Base-by-base conservation (phyloP, 768 basidiomycete genomes). In the Crepidotus variabilis region DNA sequence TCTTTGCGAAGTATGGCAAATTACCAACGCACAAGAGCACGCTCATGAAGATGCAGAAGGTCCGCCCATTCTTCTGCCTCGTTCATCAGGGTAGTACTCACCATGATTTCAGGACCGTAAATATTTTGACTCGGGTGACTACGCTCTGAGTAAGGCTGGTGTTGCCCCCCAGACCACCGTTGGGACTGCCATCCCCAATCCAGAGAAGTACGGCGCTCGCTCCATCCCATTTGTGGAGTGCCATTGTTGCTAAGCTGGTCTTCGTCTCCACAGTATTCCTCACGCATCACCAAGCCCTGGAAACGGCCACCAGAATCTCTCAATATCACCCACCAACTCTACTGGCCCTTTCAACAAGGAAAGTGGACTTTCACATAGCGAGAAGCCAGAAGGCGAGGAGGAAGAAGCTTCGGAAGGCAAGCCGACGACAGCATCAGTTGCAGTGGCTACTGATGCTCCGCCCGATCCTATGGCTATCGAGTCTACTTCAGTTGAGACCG, bases 121-220 rank as follows among this genome's bases (percentile, higher is more conserved):
- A 74, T 99, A 94, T 76, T 99, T 99, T 71, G 97, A 98, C 75
- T 98, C 96, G 55, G 97, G 97, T 56, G 97, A 99, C 71, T 98
- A 98, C 67, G 95, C 95, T 28, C 79, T 99, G 62, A 94, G 93
- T 51, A 98, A 98, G 72, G 97, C 97, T 2, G 90, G 97, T 23
- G 87, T 89, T 48, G 80, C 88, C n/a, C 87, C 92, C 49, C 91
- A 92, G 70, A 90, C 81, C 60, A 80, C 85, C 2, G 93, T 98
- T 54, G 97, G 97, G 24, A 98, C 95, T 8, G 92, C 94, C 34
- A 98, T 98, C 62, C 96, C 97, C n/a, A 94, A 91, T 71, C 95
- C 97, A 24, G 92, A 98, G 74, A 92, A 92, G 94, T 96, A 67
- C 60, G 91, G 8, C 28, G 28, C 28, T 8, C n/a, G n/a, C 4